These are phyloP conservation scores for Epichloe scottii DNA, from an alignment of 2,329 filamentous ascomycete species.

Conservation along the genomic window DNA sequence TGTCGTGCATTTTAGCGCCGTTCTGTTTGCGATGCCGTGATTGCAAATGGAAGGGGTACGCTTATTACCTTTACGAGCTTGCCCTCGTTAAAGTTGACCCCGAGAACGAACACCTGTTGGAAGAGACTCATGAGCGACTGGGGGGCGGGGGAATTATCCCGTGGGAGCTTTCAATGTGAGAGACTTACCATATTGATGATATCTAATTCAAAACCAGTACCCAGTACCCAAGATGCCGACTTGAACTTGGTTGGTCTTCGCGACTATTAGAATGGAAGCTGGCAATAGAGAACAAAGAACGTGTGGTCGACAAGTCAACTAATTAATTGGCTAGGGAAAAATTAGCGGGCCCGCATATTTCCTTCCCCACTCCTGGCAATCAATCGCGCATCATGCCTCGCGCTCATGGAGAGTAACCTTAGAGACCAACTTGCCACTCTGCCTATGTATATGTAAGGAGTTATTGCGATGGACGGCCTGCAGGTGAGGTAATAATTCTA, in stretches of 20 bases:
- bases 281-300: background rate
- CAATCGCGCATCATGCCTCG: too few relatives aligned
- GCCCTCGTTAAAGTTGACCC: conserved; percentile 72
- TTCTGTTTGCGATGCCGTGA: background rate
- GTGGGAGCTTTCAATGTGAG: background rate
- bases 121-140: background rate
- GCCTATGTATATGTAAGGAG: too few relatives aligned
- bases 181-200: conserved; percentile 1
- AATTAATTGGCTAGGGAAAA: too few relatives aligned
- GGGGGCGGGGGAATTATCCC: too few relatives aligned
- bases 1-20: background rate
- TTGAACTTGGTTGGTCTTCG: background rate
- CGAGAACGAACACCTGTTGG: conserved; percentile 67
- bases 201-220: background rate
- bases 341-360: too few relatives aligned
- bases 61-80: conserved; percentile 65
- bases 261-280: background rate
- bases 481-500: too few relatives aligned
- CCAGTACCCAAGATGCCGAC: background rate
- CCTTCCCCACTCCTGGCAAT: too few relatives aligned
- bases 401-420: too few relatives aligned
- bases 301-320: too few relatives aligned
- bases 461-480: too few relatives aligned
- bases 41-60: background rate
- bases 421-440: too few relatives aligned